Base-by-base conservation (phyloP, 352 stramenopile species). In the Globisporangium okanoganense region DNA sequence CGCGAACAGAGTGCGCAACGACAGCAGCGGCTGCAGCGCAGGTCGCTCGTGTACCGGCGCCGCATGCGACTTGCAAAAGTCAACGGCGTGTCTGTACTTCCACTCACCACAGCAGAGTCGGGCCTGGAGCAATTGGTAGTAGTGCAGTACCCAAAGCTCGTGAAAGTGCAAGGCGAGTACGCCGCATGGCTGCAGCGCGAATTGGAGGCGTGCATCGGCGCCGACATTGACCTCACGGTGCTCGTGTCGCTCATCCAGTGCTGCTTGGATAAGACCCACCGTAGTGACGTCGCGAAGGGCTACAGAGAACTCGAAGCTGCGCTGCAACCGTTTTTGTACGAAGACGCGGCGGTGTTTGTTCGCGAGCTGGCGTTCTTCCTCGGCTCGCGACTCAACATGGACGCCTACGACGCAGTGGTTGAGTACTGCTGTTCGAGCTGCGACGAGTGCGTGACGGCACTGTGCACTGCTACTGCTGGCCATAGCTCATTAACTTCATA, bases 361-460 rank as follows among this genome's bases (percentile, higher is more conserved):
- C 65, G 66, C 25, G 85, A 94, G 57, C 45, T 91, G 27, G 72
- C 82, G 10, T 81, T 56, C 54, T 94, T 91, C 64, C 66, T 94
- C 36, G 71, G 53, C 16, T 91, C 79, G 18, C 69, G 77, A 13
- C 64, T 94, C 27, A 92, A 92, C 41, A 58, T 76, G 24, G 67
- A 87, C 12, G 79, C 82, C 22, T 94, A 94, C 60, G 85, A 94
- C 52, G 64, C 67, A 24, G 78, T 65, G 10, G 48, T 90, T 4
- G 75, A 80, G 58, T 92, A 92, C 70, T 71, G 76, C 48, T 92
- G 82, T 61, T 64, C 78, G 31, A 76, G 69, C 38, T 57, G 69
- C 14, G 41, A 59, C 0, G 66, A 77, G 55, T 87, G 78, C 54
- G 61, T 65, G 48, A 72, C 75, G 16, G 72, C 62, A 31, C 58